phyloP scores from a whole-genome alignment of 768 basidiomycete species.

The Termitomyces sp. region DNA sequence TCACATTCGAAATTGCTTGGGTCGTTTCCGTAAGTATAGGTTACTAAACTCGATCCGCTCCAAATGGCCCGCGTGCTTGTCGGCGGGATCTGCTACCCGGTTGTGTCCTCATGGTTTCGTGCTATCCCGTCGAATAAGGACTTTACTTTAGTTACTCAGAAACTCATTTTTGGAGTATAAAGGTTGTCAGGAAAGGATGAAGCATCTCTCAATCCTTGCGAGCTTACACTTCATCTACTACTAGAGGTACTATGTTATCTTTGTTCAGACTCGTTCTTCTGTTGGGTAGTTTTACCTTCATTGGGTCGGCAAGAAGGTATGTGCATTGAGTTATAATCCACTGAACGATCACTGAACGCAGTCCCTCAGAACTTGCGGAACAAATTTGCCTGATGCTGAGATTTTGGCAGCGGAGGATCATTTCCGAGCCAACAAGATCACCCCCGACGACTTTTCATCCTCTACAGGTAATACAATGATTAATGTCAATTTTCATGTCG shows the following conservation, averaged over 20 bases:
- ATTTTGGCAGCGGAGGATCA: slow-evolving; percentile 13
- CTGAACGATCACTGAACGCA: background rate
- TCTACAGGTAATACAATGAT: slow-evolving; percentile 5
- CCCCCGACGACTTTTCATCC: background rate
- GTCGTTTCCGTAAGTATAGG: background rate
- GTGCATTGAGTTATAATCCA: no score
- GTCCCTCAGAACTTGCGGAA: background rate
- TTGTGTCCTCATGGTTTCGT: background rate
- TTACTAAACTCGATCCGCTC: background rate
- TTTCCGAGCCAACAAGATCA: slow-evolving; percentile 12
- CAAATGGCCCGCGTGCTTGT: background rate
- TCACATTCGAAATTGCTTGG: background rate
- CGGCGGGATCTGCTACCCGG: background rate
- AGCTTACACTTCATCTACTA: background rate
- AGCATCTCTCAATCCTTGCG: background rate
- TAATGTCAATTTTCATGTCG: slow-evolving; percentile 26
- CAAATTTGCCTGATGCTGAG: background rate
- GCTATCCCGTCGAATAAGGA: background rate
- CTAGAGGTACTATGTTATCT: background rate
- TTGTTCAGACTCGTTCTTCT: background rate
- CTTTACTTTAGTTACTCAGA: background rate
- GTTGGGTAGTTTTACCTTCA: background rate
- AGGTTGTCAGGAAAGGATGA: background rate
- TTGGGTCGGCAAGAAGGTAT: background rate
- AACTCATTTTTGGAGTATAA: background rate